phyloP scores from a whole-genome alignment of 2,329 filamentous ascomycete genomes.

The Pyricularia sp. region DNA sequence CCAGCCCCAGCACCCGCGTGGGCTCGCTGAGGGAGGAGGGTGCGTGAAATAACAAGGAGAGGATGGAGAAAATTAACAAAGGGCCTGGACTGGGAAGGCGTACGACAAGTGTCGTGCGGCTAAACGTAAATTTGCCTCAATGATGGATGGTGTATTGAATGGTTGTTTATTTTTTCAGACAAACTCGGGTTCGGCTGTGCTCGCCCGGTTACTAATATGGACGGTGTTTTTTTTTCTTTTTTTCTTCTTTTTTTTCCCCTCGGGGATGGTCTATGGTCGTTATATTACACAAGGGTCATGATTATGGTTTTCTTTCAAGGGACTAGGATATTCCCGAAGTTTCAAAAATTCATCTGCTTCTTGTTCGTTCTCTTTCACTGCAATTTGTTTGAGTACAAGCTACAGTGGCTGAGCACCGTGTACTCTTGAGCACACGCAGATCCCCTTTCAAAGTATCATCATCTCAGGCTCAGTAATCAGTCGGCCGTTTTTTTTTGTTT shows the following conservation, averaged over 20 bases:
- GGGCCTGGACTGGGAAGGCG: neutral
- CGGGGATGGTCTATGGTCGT: neutral
- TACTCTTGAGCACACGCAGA: neutral
- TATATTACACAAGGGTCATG: neutral
- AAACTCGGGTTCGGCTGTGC: neutral
- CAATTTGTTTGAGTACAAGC: neutral
- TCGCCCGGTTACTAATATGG: neutral
- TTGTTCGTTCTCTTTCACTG: neutral
- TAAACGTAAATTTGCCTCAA: neutral
- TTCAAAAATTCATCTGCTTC: neutral
- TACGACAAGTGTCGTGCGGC: neutral
- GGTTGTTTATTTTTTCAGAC: neutral
- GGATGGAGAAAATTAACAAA: neutral
- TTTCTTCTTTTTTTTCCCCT: too few relatives aligned
- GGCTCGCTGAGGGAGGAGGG: neutral
- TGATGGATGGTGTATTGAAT: neutral
- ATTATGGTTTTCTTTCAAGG: neutral
- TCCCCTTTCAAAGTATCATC: neutral
- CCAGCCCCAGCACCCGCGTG: slow-evolving; percentile 17
- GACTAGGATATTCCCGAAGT: neutral
- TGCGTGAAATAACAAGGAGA: neutral
- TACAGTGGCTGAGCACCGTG: neutral
- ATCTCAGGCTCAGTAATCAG: neutral
- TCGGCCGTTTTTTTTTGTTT: neutral
- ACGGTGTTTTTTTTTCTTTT: neutral